These are phyloP conservation scores for Tripterygium wilfordii DNA, from an alignment of 177 flowering plant genomes.

Conservation along the genomic window DNA sequence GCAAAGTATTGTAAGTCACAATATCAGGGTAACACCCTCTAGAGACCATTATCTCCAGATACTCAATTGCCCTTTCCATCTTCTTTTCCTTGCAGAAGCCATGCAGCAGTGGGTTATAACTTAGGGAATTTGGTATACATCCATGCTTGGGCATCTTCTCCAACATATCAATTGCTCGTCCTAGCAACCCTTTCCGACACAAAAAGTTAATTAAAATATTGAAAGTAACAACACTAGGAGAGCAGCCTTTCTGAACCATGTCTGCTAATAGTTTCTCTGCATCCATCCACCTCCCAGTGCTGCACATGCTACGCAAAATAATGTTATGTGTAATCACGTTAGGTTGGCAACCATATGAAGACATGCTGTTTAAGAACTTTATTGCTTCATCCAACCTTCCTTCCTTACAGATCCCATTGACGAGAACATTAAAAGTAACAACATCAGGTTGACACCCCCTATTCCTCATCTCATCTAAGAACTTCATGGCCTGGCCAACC, in stretches of 20 bases:
- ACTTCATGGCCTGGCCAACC: constrained; percentile 78
- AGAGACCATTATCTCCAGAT: constrained; percentile 69
- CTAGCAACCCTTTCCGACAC: constrained; percentile 67
- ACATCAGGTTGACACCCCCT: constrained; percentile 90
- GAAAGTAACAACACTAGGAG: constrained; percentile 86
- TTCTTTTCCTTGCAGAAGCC: constrained; percentile 86
- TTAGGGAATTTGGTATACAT: constrained; percentile 76
- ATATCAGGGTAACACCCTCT: constrained; percentile 87
- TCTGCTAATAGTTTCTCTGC: constrained; percentile 72
- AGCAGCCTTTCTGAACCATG: constrained; percentile 68
- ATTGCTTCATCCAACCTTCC: constrained; percentile 83
- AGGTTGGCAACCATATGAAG: constrained; percentile 72
- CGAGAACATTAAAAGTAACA: constrained; percentile 80
- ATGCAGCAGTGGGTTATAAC: constrained; percentile 84
- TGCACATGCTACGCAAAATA: constrained; percentile 76
- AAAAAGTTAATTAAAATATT: constrained; percentile 78
- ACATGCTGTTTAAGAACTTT: constrained; percentile 55
- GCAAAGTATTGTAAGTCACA: constrained; percentile 83
- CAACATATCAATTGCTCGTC: constrained; percentile 74
- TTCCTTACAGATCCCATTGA: constrained; percentile 85
- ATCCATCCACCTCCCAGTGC: constrained; percentile 84
- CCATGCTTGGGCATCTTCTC: constrained; percentile 86
- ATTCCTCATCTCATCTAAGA: constrained; percentile 80
- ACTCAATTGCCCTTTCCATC: constrained; percentile 83
- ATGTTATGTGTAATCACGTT: constrained; percentile 83